A percentile compares a stretch with the other conserved stretches of the same genome.
Evolutionary conservation across 768 basidiomycete species (phyloP).

Genomic region (Pleurotus citrinopileatus): DNA sequence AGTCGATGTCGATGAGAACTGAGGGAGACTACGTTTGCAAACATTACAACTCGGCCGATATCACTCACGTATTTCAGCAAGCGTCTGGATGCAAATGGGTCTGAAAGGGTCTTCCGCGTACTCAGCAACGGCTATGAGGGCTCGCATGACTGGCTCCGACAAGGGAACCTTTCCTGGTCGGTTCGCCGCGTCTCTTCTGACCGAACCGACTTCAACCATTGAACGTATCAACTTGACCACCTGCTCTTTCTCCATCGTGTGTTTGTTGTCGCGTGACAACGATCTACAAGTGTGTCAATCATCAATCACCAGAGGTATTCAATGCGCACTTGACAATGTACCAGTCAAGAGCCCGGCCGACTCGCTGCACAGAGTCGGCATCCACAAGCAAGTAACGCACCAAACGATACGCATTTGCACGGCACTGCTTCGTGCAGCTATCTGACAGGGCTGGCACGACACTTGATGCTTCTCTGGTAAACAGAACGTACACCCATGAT

Average conservation of each 20-base stretch:
- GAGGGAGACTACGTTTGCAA: slow-evolving; percentile 10
- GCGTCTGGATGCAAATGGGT: slow-evolving; percentile 76
- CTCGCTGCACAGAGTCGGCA: slow-evolving; percentile 58
- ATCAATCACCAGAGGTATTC: slow-evolving; percentile 10
- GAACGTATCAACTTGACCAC: slow-evolving; percentile 85
- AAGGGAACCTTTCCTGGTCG: slow-evolving; percentile 53
- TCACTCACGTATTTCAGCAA: slow-evolving; percentile 83
- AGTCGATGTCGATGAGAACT: slow-evolving; percentile 89
- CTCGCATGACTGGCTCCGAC: slow-evolving; percentile 78
- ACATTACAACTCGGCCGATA: neutral
- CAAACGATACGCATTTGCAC: slow-evolving; percentile 81
- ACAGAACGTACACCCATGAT: neutral
- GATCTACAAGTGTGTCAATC: slow-evolving; percentile 44
- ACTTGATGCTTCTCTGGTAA: slow-evolving; percentile 36
- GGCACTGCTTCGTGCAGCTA: slow-evolving; percentile 62
- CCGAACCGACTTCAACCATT: slow-evolving; percentile 74
- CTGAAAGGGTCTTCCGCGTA: slow-evolving; percentile 89
- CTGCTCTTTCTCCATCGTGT: slow-evolving; percentile 86
- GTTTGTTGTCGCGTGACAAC: slow-evolving; percentile 80
- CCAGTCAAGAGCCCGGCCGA: slow-evolving; percentile 79
- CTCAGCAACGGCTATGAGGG: slow-evolving; percentile 91
- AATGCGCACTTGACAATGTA: slow-evolving; percentile 79
- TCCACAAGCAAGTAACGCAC: slow-evolving; percentile 80
- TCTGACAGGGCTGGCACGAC: slow-evolving; percentile 81
- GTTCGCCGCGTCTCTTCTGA: slow-evolving; percentile 42